Percentiles rank a stretch among this genome's conserved stretches.
phyloP scores from a whole-genome alignment of 192 early-diverging fungal species.

The Haplosporangium gracile region DNA sequence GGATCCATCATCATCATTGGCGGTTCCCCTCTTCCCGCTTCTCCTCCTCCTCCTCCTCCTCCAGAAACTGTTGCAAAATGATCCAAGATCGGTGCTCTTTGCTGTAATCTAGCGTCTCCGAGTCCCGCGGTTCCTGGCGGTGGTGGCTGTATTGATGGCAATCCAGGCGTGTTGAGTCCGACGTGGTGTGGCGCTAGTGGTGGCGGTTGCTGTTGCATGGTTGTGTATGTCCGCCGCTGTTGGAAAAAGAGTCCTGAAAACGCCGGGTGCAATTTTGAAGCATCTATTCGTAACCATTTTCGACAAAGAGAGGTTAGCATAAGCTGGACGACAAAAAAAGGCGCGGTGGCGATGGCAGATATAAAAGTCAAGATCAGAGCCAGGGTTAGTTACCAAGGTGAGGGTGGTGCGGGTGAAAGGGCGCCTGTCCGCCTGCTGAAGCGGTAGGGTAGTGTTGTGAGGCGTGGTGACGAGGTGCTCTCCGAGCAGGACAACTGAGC shows the following conservation, averaged over 20 bases:
- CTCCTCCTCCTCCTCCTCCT: neutral
- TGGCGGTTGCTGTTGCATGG: neutral
- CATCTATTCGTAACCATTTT: conserved; percentile 6
- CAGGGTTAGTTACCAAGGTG: conserved; percentile 19
- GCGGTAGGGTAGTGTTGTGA: conserved; percentile 24
- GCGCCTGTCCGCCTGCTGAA: neutral
- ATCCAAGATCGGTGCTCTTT: neutral
- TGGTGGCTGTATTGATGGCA: neutral
- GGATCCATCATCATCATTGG: conserved; percentile 17
- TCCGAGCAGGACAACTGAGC: conserved; percentile 34
- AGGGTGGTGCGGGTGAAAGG: neutral
- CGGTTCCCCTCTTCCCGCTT: neutral
- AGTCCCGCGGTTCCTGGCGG: neutral
- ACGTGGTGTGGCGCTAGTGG: neutral
- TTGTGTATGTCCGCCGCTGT: conserved; percentile 22
- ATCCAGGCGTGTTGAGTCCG: neutral
- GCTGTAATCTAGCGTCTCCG: neutral
- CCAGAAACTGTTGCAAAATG: neutral
- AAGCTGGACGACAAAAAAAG: neutral
- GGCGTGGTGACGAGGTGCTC: conserved; percentile 6
- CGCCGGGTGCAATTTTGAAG: conserved; percentile 40
- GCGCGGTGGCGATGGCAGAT: neutral
- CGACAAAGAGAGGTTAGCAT: neutral
- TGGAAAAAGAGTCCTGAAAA: conserved; percentile 50
- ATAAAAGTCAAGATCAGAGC: neutral